Conservation (phyloP, 2,329 filamentous ascomycete species). For the Orbilia ellipsospora region DNA sequence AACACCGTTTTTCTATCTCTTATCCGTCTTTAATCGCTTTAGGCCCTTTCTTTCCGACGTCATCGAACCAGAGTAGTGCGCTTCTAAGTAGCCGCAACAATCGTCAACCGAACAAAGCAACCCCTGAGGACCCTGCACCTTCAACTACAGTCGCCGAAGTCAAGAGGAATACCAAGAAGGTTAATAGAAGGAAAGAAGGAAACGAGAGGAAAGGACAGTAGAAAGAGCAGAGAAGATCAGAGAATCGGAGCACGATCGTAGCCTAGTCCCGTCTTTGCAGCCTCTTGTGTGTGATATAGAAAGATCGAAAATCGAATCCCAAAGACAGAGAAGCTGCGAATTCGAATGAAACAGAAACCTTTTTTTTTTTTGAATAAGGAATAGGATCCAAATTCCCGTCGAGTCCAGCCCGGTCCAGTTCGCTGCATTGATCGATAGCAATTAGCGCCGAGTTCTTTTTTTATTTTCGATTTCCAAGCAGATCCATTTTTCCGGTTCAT, state of each 20-base stretch:
- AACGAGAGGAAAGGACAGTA: neutral
- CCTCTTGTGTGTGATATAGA: constrained; percentile 6
- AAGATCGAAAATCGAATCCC: neutral
- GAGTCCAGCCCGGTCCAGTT: constrained; percentile 4
- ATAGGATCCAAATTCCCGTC: no score
- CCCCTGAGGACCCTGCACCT: constrained; percentile 42
- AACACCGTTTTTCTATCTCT: neutral
- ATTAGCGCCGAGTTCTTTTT: constrained; percentile 38
- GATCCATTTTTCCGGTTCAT: constrained; percentile 29
- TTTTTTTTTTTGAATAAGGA: neutral
- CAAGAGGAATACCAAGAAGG: neutral
- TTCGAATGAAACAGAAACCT: no score
- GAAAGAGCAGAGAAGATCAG: constrained; percentile 4
- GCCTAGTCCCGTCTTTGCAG: neutral
- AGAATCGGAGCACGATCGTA: constrained; percentile 4
- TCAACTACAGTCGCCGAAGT: constrained; percentile 17
- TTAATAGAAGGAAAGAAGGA: neutral
- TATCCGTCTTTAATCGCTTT: constrained; percentile 24
- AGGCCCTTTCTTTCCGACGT: constrained; percentile 41
- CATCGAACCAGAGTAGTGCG: constrained; percentile 48
- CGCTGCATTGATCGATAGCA: neutral
- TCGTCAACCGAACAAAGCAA: constrained; percentile 20
- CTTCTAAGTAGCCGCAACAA: constrained; percentile 13
- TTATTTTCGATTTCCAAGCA: constrained; percentile 5
- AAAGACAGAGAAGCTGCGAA: neutral